Evolutionary conservation across 805 yeast species (phyloP).

Genomic region (Candida tibetensis): DNA sequence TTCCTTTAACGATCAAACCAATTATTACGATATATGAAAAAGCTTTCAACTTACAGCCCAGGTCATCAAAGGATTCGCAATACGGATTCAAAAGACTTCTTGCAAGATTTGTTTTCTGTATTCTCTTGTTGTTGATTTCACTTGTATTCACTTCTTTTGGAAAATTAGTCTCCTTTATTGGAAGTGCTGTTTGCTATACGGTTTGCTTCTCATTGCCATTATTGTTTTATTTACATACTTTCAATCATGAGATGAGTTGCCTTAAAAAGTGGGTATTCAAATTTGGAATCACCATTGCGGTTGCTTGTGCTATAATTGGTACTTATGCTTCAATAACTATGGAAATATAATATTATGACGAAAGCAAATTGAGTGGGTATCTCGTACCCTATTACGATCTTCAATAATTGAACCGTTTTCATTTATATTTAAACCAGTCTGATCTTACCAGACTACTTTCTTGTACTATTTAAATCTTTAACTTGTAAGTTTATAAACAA

Average conservation of each 20-base stretch:
- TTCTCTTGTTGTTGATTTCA: constrained; percentile 55
- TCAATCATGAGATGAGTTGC: constrained; percentile 40
- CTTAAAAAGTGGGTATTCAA: constrained; percentile 40
- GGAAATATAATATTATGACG: constrained; percentile 9
- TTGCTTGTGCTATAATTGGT: constrained; percentile 54
- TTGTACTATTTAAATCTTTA: no score
- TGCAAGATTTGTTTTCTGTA: constrained; percentile 46
- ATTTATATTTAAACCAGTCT: no score
- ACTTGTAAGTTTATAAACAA: no score
- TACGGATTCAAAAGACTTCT: constrained; percentile 15
- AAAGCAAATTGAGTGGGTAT: no score
- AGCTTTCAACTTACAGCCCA: constrained; percentile 6
- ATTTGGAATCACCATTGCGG: constrained; percentile 43
- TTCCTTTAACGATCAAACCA: constrained; percentile 82
- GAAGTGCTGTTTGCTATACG: constrained; percentile 75
- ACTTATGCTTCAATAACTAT: constrained; percentile 44
- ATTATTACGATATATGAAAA: constrained; percentile 66
- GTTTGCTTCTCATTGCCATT: constrained; percentile 80
- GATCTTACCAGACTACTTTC: no score
- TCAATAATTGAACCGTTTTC: no score
- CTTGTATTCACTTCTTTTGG: constrained; percentile 76
- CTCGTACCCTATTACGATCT: no score
- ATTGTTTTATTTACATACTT: constrained; percentile 62
- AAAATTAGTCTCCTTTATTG: constrained; percentile 74
- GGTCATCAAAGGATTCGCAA: neutral